Conservation (phyloP, 2,329 filamentous ascomycete species). For the Calycina marina region DNA sequence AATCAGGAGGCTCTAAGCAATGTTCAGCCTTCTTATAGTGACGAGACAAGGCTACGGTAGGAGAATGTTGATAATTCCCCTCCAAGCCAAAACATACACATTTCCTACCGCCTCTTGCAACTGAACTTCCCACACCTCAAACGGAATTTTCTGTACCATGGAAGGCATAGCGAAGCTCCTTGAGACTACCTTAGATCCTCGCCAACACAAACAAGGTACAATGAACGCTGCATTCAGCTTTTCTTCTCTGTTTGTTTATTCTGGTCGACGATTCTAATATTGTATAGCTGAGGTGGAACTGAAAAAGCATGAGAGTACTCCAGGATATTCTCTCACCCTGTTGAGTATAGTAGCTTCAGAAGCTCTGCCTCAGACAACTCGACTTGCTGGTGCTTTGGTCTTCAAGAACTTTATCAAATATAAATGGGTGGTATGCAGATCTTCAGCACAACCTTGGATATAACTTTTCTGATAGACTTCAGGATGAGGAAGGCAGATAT, state of each 20-base stretch:
- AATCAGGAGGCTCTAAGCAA: too few relatives aligned
- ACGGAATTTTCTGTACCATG: slow-evolving; percentile 51
- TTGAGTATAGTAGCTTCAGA: slow-evolving; percentile 80
- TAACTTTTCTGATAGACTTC: slow-evolving; percentile 4
- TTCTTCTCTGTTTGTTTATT: too few relatives aligned
- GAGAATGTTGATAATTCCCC: slow-evolving; percentile 1
- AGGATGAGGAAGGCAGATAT: slow-evolving; percentile 89
- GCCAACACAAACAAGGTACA: slow-evolving; percentile 78
- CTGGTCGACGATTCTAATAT: too few relatives aligned
- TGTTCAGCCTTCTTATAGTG: neutral
- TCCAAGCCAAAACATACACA: neutral
- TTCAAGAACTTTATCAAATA: slow-evolving; percentile 98
- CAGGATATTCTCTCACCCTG: slow-evolving; percentile 74
- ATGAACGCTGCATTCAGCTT: slow-evolving; percentile 11
- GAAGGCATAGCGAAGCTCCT: slow-evolving; percentile 65
- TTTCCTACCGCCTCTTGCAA: neutral
- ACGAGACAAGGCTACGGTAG: neutral
- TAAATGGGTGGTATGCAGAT: slow-evolving; percentile 62
- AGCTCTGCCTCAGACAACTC: slow-evolving; percentile 57
- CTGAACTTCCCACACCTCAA: slow-evolving; percentile 4
- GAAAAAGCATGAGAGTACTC: slow-evolving; percentile 64
- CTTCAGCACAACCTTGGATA: slow-evolving; percentile 1
- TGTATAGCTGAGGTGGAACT: slow-evolving; percentile 64
- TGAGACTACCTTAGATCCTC: slow-evolving; percentile 77
- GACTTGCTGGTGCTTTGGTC: slow-evolving; percentile 76